Evolutionary conservation across 768 basidiomycete species (phyloP), one percentile per base, ranked within the genome.

Genomic region (Cystoderma amianthinum): DNA sequence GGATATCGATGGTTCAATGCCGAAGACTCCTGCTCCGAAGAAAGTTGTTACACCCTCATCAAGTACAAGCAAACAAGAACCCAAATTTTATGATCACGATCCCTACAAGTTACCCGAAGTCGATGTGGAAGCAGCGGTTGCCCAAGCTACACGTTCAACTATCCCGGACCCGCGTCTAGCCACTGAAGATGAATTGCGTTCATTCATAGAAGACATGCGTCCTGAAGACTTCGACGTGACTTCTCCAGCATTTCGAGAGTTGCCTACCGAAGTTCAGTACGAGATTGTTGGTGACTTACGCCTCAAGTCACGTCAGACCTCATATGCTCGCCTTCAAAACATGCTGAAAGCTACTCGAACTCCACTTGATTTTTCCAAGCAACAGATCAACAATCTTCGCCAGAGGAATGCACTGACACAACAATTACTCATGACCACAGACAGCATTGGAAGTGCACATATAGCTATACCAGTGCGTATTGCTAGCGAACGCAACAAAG

Each of bases 281-380:
- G 96, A 99, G 65, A 95, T 99, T 49, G 82, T 98, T 23, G 94
- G 95, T 40, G 96, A 99, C 65, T 69, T 98, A 36, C 80, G 96
- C 2, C 70, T 96, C 43, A 93, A 92, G 60, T 97, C 94, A 1
- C 77, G 96, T 2, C 94, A 97, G 62, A 94, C 90, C 10, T 95
- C 91, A 6, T 85, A 94, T 64, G 81, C 80, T 22, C 86, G 96
- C 3, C 65, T 98, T 34, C 86, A 96, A 53, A 82, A 83, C 42
- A 99, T 99, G 96, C 68, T 95, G 15, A 71, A 68, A 41, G 76
- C 72, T 33, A 75, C 92, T 0, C 69, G 67, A 2, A 95, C 93
- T 0, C 82, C 96, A 0, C 68, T 97, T 41, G 96, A 98, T 59
- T 99, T 99, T 58, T 97, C 93, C 1, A 92, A 85, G 53, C 85